A percentile compares a stretch with the other conserved stretches of the same genome.
phyloP scores from a whole-genome alignment of 257 asterid species.

The Solanum commersonii region DNA sequence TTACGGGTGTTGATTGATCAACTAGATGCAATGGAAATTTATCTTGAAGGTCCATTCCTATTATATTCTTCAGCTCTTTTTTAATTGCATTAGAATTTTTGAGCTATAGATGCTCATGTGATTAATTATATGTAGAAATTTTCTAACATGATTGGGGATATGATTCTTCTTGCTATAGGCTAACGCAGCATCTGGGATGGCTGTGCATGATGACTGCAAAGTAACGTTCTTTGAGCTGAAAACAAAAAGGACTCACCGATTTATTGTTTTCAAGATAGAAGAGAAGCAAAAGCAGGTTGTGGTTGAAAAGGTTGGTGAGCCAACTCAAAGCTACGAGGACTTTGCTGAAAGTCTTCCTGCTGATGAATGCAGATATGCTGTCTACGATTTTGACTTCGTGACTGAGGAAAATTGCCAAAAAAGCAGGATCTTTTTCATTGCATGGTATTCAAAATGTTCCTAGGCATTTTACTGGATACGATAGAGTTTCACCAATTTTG shows the following conservation, averaged over 20 bases:
- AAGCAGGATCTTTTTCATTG: conserved; percentile 39
- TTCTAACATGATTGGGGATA: not conserved
- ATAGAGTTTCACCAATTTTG: not conserved
- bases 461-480: not conserved
- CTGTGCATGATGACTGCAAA: not conserved
- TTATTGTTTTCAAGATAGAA: not conserved
- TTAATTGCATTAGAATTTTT: not conserved
- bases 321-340: not conserved
- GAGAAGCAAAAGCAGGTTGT: not conserved
- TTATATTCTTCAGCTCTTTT: not conserved
- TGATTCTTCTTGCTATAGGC: not conserved
- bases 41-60: not conserved
- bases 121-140: not conserved
- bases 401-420: not conserved
- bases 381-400: not conserved
- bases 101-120: not conserved
- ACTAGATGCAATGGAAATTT: not conserved
- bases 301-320: not conserved
- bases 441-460: conserved; percentile 24
- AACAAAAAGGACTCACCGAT: not conserved
- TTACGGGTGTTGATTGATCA: not conserved
- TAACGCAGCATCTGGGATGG: not conserved
- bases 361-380: not conserved
- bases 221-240: not conserved
- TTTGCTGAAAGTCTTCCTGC: not conserved